Percentiles rank a stretch among this genome's conserved stretches.
These are phyloP conservation scores for Termitomyces sp. DNA, from an alignment of 768 basidiomycete genomes.

Conservation along the genomic window DNA sequence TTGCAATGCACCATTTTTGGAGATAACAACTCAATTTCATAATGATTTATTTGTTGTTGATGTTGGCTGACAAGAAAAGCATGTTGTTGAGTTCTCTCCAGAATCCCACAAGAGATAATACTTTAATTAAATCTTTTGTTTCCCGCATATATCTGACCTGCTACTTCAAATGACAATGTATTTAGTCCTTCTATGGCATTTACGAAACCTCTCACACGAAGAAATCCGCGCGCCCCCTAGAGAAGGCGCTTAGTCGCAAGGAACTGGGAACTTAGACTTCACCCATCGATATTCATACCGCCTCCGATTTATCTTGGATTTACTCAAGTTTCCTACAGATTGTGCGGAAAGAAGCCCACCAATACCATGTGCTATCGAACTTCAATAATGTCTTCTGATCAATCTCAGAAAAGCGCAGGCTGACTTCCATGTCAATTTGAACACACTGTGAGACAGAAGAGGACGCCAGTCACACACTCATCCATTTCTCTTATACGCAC, in stretches of 20 bases:
- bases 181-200: not conserved
- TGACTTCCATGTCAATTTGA: not conserved
- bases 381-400: not conserved
- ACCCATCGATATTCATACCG: not conserved
- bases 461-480: not conserved
- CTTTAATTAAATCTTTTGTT: no score
- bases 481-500: not conserved
- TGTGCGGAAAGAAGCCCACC: not conserved
- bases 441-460: not conserved
- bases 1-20: not conserved
- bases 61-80: not conserved
- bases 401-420: not conserved
- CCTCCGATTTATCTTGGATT: not conserved
- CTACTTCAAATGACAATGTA: no score
- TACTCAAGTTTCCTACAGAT: not conserved
- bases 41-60: not conserved
- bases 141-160: no score
- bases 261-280: not conserved
- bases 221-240: not conserved
- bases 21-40: not conserved
- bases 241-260: not conserved
- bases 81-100: no score
- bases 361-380: not conserved
- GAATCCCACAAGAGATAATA: no score
- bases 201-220: not conserved